Percentiles rank a stretch among this genome's conserved stretches.
These are phyloP conservation scores for Prunus yedoensis DNA, from an alignment of 331 rosid genomes.

Conservation along the genomic window DNA sequence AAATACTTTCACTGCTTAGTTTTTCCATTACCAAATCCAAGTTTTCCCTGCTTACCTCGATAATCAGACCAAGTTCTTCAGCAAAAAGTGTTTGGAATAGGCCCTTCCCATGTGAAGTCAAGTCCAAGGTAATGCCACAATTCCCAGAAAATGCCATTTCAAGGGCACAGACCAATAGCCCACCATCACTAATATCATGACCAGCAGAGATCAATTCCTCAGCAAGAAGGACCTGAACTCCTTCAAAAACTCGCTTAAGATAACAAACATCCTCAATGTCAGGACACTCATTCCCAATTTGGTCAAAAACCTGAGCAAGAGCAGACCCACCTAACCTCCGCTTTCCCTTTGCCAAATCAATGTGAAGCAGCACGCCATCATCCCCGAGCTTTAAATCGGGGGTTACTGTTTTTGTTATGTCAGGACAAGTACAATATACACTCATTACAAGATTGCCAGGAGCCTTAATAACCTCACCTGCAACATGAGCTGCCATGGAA, in stretches of 20 bases:
- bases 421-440: constrained; percentile 80
- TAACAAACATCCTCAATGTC: constrained; percentile 79
- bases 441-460: constrained; percentile 88
- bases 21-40: no score
- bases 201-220: constrained; percentile 82
- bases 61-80: no score
- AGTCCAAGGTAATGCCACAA: not conserved
- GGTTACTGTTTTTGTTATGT: constrained; percentile 76
- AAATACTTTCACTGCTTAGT: no score
- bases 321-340: constrained; percentile 86
- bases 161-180: constrained; percentile 63
- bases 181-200: constrained; percentile 95
- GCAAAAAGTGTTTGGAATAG: no score
- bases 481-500: constrained; percentile 87
- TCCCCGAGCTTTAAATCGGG: constrained; percentile 77
- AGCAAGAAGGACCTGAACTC: constrained; percentile 66
- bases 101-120: no score
- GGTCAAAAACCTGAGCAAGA: constrained; percentile 85
- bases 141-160: constrained; percentile 98
- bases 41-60: no score
- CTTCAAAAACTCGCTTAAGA: constrained; percentile 72
- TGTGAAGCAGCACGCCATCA: constrained; percentile 69
- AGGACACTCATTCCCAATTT: constrained; percentile 74
- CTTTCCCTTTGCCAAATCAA: constrained; percentile 76
- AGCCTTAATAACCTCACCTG: constrained; percentile 77